Evolutionary conservation across 2,329 filamentous ascomycete species (phyloP).

Genomic region (Hypoxylon sp.): DNA sequence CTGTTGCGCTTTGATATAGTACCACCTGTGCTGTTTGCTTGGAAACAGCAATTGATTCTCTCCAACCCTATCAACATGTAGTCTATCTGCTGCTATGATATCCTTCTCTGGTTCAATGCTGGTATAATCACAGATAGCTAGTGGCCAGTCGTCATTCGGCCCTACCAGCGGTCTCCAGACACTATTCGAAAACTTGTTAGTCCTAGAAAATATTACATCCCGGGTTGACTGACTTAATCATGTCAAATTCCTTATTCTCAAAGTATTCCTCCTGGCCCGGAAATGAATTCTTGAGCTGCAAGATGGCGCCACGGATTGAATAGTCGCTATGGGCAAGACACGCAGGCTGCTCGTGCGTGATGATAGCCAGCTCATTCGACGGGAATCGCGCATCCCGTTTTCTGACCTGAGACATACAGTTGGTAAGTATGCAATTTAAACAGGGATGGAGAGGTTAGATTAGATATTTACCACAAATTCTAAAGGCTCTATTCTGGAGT

Average conservation of each 20-base stretch:
- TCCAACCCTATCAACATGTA: neutral
- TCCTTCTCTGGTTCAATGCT: neutral
- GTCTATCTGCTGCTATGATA: neutral
- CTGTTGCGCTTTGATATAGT: neutral
- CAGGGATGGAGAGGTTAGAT: no score
- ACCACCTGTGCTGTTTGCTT: neutral
- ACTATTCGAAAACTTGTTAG: neutral
- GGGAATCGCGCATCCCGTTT: neutral
- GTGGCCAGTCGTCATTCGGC: neutral
- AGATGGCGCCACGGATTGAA: neutral
- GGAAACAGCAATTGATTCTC: neutral
- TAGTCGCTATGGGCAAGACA: neutral
- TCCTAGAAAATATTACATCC: neutral
- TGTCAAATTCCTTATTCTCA: slow-evolving; percentile 2
- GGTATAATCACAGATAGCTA: neutral
- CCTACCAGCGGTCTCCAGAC: neutral
- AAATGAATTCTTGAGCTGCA: neutral
- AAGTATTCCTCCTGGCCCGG: neutral
- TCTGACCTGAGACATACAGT: neutral
- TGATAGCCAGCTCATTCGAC: neutral
- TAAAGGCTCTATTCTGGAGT: neutral
- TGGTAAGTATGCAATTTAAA: neutral
- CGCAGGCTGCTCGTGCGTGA: neutral
- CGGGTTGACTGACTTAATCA: neutral
- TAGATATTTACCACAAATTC: neutral